Evolutionary conservation across 345 rosid genomes (phyloP), one percentile per base, ranked within the genome.

Genomic region (Brassica rapa): DNA sequence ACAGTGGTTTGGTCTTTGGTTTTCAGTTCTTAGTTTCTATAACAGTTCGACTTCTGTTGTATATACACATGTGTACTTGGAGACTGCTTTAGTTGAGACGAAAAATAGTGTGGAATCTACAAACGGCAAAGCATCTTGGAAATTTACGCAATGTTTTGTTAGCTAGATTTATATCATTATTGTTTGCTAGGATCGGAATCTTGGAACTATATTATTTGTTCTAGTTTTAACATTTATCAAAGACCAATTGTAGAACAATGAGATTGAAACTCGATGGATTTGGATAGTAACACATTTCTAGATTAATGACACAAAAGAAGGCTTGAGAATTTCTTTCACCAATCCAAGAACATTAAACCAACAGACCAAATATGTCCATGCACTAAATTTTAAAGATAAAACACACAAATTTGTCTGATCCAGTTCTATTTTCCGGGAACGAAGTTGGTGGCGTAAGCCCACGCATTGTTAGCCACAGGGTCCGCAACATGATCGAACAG

Each of bases 381-480:
- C 57, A 74, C 66, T 35, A 4, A n/a, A 63, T 0, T 60, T 9
- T 3, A n/a, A 15, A 46, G 62, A 74, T 15, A 53, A 27, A n/a
- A 21, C 15, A 69, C 69, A 69, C 51, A 32, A 23, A 6, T 14
- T 7, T 39, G 9, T 9, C 12, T 6, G 51, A 61, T 83, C 75
- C 27, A 11, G 59, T 14, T 76, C 62, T 68, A 85, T 68, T 88
- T 84, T 29, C 86, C 88, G 43, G 87, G 86, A 9, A 75, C 89
- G 27, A 85, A 81, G 76, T 86, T 86, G 62, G 87, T 86, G 24
- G 91, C 88, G 39, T 46, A 83, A 61, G 86, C 78, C 87, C 83
- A 83, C 6, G 86, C 89, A 70, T 84, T 83, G 85, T 86, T 84
- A 81, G 83, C 84, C 2, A 78, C 85, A 64, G 89, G 87, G 73